Evolutionary conservation across 129 eudicot species (phyloP).

Genomic region (Pulicaria dysenterica): DNA sequence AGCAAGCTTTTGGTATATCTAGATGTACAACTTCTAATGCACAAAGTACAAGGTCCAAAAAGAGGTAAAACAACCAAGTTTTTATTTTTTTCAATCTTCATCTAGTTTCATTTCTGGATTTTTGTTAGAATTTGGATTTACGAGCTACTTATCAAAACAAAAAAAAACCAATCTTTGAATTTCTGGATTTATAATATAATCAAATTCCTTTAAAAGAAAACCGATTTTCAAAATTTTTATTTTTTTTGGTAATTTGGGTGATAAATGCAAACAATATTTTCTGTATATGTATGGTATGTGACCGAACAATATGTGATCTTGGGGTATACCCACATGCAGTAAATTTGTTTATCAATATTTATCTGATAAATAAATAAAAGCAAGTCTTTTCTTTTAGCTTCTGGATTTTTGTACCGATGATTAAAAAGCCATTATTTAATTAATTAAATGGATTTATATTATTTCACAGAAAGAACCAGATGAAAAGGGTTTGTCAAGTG

Average conservation of each 20-base stretch:
- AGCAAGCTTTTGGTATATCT: conserved; percentile 49
- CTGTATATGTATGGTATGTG: conserved; percentile 22
- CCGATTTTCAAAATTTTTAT: background rate
- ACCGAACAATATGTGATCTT: conserved; percentile 30
- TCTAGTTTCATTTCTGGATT: conserved; percentile 6
- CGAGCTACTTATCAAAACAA: background rate
- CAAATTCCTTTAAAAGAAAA: no score
- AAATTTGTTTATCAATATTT: conserved; percentile 10
- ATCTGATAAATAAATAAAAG: background rate
- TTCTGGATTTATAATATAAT: no score
- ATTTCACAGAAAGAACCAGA: conserved; percentile 65
- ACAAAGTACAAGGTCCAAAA: conserved; percentile 66
- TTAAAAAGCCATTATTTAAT: background rate
- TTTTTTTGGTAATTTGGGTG: no score
- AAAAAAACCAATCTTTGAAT: background rate
- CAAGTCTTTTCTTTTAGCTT: background rate
- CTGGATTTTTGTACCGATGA: background rate
- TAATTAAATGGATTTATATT: conserved; percentile 22
- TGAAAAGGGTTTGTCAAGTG: conserved; percentile 89
- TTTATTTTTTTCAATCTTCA: background rate
- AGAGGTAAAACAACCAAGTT: conserved; percentile 52
- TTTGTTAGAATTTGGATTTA: conserved; percentile 14
- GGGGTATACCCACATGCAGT: conserved; percentile 31
- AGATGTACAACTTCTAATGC: conserved; percentile 42
- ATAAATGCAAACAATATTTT: background rate